Conservation (phyloP, 2,329 filamentous ascomycete genomes). For the Stachybotrys chlorohalonatus region DNA sequence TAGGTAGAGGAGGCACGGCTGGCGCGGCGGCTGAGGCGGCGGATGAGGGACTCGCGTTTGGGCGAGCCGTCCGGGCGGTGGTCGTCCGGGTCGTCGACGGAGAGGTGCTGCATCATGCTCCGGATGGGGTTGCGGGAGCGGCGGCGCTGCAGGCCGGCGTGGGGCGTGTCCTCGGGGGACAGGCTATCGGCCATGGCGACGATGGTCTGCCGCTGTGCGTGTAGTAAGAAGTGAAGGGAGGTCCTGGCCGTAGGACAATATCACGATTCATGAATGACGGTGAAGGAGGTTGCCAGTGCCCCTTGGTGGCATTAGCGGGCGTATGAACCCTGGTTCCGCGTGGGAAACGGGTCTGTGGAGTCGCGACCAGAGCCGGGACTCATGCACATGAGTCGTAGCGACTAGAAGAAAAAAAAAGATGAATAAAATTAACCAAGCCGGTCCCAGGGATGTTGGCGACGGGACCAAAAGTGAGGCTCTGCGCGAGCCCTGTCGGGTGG, state of each 20-base stretch:
- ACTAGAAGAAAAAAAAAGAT: not conserved
- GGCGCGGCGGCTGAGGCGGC: slow-evolving; percentile 24
- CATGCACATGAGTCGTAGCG: not conserved
- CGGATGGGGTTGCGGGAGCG: slow-evolving; percentile 24
- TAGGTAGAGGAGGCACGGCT: slow-evolving; percentile 25
- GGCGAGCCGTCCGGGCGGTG: slow-evolving; percentile 10
- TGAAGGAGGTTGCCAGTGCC: no score
- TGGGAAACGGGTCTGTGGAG: not conserved
- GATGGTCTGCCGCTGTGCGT: no score
- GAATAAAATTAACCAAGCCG: not conserved
- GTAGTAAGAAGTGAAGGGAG: no score
- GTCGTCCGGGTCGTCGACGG: slow-evolving; percentile 20
- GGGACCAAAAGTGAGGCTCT: no score
- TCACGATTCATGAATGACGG: no score
- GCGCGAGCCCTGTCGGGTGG: no score
- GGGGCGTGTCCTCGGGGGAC: slow-evolving; percentile 12
- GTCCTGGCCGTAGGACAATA: no score
- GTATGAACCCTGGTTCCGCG: no score
- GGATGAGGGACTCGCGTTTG: slow-evolving; percentile 22
- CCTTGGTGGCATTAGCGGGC: no score
- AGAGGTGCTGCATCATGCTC: slow-evolving; percentile 28
- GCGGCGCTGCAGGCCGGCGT: slow-evolving; percentile 15
- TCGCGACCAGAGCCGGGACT: not conserved
- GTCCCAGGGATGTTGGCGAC: not conserved
- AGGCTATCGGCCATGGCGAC: slow-evolving; percentile 19